Percentiles rank a stretch among this genome's conserved stretches.
These are phyloP conservation scores for Fusarium nygamai DNA, from an alignment of 2,329 filamentous ascomycete species.

Conservation along the genomic window DNA sequence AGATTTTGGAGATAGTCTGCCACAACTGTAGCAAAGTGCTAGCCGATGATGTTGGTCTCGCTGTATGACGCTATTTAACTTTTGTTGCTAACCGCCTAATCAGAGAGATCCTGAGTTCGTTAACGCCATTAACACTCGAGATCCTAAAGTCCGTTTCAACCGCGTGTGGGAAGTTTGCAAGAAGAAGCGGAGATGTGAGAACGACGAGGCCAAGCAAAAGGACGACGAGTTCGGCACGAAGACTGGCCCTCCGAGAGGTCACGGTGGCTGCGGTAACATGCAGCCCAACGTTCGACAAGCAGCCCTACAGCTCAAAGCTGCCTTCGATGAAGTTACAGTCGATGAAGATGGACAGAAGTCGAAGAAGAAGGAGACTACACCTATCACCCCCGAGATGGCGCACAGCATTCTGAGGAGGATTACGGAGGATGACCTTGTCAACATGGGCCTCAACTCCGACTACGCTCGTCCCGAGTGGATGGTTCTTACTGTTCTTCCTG, in stretches of 20 bases:
- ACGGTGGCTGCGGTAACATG: constrained; percentile 93
- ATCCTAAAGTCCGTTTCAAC: constrained; percentile 95
- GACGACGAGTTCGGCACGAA: constrained; percentile 75
- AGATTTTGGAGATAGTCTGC: constrained; percentile 98
- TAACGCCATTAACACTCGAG: constrained; percentile 83
- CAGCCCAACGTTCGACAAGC: constrained; percentile 90
- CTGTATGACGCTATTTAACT: constrained; percentile 64
- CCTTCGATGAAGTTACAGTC: constrained; percentile 73
- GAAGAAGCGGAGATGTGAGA: constrained; percentile 85
- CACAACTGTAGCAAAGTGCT: constrained; percentile 98
- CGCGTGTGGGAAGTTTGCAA: constrained; percentile 93
- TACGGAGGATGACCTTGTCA: constrained; percentile 79
- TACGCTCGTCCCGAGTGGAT: constrained; percentile 99
- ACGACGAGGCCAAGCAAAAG: constrained; percentile 76
- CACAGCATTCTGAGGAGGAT: constrained; percentile 89
- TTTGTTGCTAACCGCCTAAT: constrained; percentile 69
- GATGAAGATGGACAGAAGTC: constrained; percentile 75
- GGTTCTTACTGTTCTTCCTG: constrained; percentile 92
- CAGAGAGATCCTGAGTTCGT: constrained; percentile 87
- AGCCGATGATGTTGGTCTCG: constrained; percentile 93
- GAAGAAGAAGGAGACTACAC: constrained; percentile 79
- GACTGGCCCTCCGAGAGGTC: constrained; percentile 62
- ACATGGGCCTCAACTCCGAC: constrained; percentile 92
- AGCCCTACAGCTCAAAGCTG: constrained; percentile 81
- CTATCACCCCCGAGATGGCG: constrained; percentile 85